A percentile compares a stretch with the other conserved stretches of the same genome.
Conservation (phyloP, 805 yeast genomes). For the Yarrowia osloensis region DNA sequence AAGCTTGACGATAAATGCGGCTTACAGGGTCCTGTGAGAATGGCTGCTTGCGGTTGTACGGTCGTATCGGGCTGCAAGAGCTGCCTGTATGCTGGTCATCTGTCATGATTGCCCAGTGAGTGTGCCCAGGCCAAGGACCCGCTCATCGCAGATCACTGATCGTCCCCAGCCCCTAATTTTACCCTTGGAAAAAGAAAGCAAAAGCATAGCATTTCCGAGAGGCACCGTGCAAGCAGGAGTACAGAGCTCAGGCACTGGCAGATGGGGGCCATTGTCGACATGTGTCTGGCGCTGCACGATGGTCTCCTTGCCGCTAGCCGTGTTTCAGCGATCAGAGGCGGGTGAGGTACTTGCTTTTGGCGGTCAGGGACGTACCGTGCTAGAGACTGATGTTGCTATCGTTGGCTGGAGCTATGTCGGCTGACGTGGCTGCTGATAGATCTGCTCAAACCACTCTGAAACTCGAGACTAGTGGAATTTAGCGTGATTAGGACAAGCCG, state of each 20-base stretch:
- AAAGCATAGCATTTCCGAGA: neutral
- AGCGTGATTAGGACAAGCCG: too few relatives aligned
- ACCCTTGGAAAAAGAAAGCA: neutral
- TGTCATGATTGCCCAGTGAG: too few relatives aligned
- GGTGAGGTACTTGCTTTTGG: neutral
- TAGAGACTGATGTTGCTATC: too few relatives aligned
- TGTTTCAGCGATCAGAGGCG: neutral
- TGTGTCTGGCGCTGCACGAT: neutral
- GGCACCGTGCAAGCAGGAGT: neutral
- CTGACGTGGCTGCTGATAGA: too few relatives aligned
- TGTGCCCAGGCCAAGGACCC: too few relatives aligned
- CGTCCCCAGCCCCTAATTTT: too few relatives aligned
- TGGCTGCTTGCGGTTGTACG: neutral
- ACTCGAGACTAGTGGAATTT: too few relatives aligned
- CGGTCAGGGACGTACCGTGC: too few relatives aligned
- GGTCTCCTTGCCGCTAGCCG: slow-evolving; percentile 3
- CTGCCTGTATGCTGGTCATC: too few relatives aligned
- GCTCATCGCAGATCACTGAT: neutral
- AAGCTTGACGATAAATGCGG: neutral
- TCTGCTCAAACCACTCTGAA: too few relatives aligned
- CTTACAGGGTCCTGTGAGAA: neutral
- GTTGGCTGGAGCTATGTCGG: too few relatives aligned
- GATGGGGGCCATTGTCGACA: neutral
- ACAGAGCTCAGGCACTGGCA: neutral
- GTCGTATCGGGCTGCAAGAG: too few relatives aligned